Conservation (phyloP, 345 rosid species). For the Brassica incana region DNA sequence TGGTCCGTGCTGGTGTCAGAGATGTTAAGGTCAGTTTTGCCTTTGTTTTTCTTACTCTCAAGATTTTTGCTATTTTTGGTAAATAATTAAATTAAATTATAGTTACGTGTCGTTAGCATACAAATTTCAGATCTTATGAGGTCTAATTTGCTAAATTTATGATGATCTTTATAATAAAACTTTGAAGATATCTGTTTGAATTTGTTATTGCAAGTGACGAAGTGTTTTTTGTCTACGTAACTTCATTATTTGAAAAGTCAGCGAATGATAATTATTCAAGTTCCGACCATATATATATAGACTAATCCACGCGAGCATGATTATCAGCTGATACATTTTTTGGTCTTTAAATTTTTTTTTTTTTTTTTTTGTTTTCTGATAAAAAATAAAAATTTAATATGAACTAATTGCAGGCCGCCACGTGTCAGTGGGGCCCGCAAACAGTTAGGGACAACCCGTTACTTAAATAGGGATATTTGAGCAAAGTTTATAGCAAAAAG, state of each 20-base stretch:
- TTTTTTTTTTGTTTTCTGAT: too few species aligned
- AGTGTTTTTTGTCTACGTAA: background rate
- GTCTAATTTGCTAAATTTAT: background rate
- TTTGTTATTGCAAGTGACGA: background rate
- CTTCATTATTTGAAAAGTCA: background rate
- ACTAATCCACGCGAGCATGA: conserved; percentile 9
- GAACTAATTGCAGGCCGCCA: too few species aligned
- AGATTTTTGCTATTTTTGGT: background rate
- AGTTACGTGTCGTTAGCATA: background rate
- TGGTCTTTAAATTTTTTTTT: too few species aligned
- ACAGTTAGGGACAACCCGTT: too few species aligned
- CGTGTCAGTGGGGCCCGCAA: too few species aligned
- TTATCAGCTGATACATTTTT: too few species aligned
- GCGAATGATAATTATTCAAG: conserved; percentile 7
- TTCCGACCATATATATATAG: conserved; percentile 5
- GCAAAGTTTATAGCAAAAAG: too few species aligned
- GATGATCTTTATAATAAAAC: background rate
- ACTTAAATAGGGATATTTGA: too few species aligned
- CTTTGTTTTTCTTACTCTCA: background rate
- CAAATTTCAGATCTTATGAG: background rate
- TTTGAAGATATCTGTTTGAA: background rate
- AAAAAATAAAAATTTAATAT: too few species aligned
- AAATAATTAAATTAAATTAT: background rate
- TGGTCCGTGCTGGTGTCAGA: conserved; percentile 53
- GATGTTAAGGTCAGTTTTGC: conserved; percentile 55